phyloP scores from a whole-genome alignment of 75 land plant genomes.

The Pinus tabuliformis region DNA sequence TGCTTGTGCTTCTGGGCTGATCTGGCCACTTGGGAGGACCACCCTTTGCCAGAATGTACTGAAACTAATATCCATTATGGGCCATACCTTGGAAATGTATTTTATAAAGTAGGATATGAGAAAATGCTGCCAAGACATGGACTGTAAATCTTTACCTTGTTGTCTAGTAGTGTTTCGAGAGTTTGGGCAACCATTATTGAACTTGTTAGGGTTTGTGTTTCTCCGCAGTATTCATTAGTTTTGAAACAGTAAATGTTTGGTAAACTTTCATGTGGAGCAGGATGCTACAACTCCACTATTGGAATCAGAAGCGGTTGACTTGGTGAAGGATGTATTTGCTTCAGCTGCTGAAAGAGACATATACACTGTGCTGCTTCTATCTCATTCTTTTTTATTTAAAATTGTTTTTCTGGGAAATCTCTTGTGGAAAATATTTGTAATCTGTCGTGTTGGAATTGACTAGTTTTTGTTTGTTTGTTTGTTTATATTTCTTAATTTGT shows the following conservation, averaged over 20 bases:
- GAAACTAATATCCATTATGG: too few species aligned
- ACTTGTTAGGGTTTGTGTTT: background rate
- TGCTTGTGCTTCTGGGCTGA: too few species aligned
- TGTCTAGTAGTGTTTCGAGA: too few species aligned
- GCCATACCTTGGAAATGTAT: too few species aligned
- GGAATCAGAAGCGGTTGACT: conserved; percentile 82
- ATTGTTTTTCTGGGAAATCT: background rate
- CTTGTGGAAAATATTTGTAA: background rate
- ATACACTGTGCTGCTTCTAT: conserved; percentile 57
- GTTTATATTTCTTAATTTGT: too few species aligned
- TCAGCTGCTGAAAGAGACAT: conserved; percentile 93
- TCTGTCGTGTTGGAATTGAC: background rate
- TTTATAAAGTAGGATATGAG: too few species aligned
- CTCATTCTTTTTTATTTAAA: background rate
- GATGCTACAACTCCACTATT: conserved; percentile 81
- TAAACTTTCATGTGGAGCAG: conserved; percentile 24
- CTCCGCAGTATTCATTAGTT: background rate
- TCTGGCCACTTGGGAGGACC: too few species aligned
- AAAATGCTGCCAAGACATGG: background rate
- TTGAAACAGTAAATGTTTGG: background rate
- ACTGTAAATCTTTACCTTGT: background rate
- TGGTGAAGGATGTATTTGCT: conserved; percentile 88
- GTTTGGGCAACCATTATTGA: too few species aligned
- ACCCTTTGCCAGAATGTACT: too few species aligned
- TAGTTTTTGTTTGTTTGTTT: too few species aligned